phyloP scores from a whole-genome alignment of 2,329 filamentous ascomycete genomes.

The Chaetomiaceae sp. region DNA sequence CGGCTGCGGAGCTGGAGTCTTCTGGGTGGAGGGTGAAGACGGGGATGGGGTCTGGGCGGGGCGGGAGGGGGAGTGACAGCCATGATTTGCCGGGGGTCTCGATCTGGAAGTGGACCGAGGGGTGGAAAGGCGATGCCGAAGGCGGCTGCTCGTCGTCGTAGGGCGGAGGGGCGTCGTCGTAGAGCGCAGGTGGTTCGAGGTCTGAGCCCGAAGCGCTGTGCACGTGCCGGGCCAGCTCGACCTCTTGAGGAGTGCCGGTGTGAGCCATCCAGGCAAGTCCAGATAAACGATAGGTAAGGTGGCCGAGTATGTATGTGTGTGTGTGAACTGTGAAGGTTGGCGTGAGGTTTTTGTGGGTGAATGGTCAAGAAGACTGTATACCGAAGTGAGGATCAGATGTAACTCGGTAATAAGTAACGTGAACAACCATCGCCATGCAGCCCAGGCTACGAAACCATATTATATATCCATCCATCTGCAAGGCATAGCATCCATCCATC shows the following conservation, averaged over 20 bases:
- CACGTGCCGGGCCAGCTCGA: constrained; percentile 23
- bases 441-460: too few relatives aligned
- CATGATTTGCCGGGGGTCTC: constrained; percentile 42
- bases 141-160: constrained; percentile 27
- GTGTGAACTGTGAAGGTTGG: background rate
- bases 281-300: too few relatives aligned
- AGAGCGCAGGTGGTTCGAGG: too few relatives aligned
- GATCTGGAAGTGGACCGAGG: constrained; percentile 46
- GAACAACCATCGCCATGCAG: too few relatives aligned
- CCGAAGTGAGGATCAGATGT: too few relatives aligned
- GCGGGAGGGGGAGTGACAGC: constrained; percentile 40
- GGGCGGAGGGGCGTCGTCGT: constrained; percentile 29
- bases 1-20: constrained; percentile 28
- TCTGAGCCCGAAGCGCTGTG: too few relatives aligned
- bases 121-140: constrained; percentile 34
- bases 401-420: too few relatives aligned
- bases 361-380: too few relatives aligned
- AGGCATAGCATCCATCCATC: too few relatives aligned
- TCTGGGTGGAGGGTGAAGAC: constrained; percentile 35
- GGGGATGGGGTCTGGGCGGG: constrained; percentile 38
- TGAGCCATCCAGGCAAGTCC: too few relatives aligned
- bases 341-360: too few relatives aligned
- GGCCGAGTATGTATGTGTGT: background rate
- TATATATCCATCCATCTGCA: too few relatives aligned
- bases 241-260: constrained; percentile 5